Conservation (phyloP, 305 asterid species). For the Fraxinus ornus region DNA sequence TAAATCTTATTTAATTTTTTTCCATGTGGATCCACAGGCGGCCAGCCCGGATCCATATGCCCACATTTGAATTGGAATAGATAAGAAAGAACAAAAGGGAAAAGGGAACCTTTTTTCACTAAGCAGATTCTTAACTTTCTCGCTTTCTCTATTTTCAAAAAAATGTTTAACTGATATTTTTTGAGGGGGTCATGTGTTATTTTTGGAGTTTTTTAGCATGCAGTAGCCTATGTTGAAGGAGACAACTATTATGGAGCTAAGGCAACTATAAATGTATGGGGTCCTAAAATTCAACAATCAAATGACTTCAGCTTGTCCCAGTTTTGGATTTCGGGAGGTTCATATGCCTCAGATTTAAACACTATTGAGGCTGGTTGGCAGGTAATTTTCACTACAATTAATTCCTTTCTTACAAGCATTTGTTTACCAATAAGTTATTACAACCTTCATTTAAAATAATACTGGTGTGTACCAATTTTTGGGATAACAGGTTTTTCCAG, state of each 20-base stretch:
- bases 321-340: slow-evolving; percentile 65
- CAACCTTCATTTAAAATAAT: slow-evolving; percentile 8
- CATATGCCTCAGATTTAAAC: slow-evolving; percentile 60
- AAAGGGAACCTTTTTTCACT: slow-evolving; percentile 13
- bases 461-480: not conserved
- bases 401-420: not conserved
- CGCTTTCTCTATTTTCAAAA: not conserved
- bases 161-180: slow-evolving; percentile 17
- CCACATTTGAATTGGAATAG: not conserved
- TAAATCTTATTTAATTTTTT: too few relatives aligned
- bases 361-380: slow-evolving; percentile 78
- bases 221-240: slow-evolving; percentile 69
- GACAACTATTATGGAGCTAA: slow-evolving; percentile 68
- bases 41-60: not conserved
- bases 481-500: slow-evolving; percentile 57
- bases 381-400: slow-evolving; percentile 26
- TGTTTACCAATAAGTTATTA: not conserved
- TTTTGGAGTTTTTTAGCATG: slow-evolving; percentile 63
- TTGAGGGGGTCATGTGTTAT: slow-evolving; percentile 25
- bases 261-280: slow-evolving; percentile 75
- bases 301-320: slow-evolving; percentile 73
- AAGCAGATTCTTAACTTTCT: not conserved
- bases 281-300: slow-evolving; percentile 62
- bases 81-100: slow-evolving; percentile 16
- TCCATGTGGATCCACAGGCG: too few relatives aligned